A percentile compares a stretch with the other conserved stretches of the same genome.
phyloP scores from a whole-genome alignment of 2,329 filamentous ascomycete species.

The Aspergillus floridensis region DNA sequence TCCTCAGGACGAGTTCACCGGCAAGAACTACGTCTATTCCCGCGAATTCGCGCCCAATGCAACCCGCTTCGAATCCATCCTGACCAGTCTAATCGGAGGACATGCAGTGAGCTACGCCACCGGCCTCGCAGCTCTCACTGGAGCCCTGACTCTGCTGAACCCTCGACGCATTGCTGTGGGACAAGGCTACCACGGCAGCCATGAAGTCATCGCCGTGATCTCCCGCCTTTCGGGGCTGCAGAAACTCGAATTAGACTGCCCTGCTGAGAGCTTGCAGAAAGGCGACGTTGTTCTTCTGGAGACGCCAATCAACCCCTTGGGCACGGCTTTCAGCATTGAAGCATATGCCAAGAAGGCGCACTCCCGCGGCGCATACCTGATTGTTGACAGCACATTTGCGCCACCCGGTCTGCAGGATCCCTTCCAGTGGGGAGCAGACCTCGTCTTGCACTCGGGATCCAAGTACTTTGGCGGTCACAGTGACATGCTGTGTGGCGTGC shows the following conservation, averaged over 20 bases:
- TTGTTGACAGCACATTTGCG: constrained; percentile 91
- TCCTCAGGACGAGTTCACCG: constrained; percentile 18
- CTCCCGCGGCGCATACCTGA: constrained; percentile 68
- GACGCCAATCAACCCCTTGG: constrained; percentile 88
- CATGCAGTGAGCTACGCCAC: constrained; percentile 75
- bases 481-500: constrained; percentile 87
- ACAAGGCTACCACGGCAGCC: constrained; percentile 87
- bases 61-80: constrained; percentile 78
- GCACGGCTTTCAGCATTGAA: constrained; percentile 71
- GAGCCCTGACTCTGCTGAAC: constrained; percentile 74
- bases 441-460: constrained; percentile 88
- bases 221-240: constrained; percentile 72
- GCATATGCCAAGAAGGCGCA: constrained; percentile 71
- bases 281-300: constrained; percentile 90
- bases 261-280: constrained; percentile 61
- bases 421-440: constrained; percentile 74
- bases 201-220: constrained; percentile 75
- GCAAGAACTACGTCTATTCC: constrained; percentile 71
- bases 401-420: constrained; percentile 88
- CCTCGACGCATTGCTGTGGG: constrained; percentile 79
- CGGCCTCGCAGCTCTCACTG: constrained; percentile 84
- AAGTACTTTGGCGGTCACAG: constrained; percentile 97
- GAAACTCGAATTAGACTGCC: constrained; percentile 69
- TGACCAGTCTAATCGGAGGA: constrained; percentile 65
- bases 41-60: constrained; percentile 76